A percentile compares a stretch with the other conserved stretches of the same genome.
Conservation (phyloP, 2,329 filamentous ascomycete species). For the Cladosporium sp. region DNA sequence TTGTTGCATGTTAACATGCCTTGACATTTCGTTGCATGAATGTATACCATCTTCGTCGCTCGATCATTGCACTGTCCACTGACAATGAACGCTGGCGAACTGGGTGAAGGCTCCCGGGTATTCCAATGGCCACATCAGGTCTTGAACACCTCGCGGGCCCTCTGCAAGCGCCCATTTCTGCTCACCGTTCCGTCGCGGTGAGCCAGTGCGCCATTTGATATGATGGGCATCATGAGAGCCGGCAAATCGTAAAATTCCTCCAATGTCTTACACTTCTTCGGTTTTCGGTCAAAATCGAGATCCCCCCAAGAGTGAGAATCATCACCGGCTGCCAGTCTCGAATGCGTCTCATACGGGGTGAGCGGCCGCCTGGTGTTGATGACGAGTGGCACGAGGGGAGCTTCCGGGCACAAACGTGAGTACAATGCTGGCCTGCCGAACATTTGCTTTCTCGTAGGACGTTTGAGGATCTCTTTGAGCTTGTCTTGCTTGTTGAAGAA, state of each 20-base stretch:
- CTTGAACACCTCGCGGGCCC: slow-evolving; percentile 16
- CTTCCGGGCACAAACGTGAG: slow-evolving; percentile 3
- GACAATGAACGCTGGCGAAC: background rate
- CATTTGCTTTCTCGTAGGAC: slow-evolving; percentile 35
- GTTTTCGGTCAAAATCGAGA: background rate
- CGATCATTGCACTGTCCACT: background rate
- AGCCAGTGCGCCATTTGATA: slow-evolving; percentile 22
- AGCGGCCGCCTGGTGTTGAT: background rate
- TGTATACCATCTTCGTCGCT: background rate
- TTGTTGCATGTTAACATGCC: background rate
- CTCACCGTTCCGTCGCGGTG: slow-evolving; percentile 17
- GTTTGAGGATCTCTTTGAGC: slow-evolving; percentile 50
- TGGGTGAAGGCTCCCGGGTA: background rate
- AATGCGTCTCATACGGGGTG: background rate
- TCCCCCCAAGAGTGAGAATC: slow-evolving; percentile 17
- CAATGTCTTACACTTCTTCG: slow-evolving; percentile 13
- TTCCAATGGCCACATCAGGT: slow-evolving; percentile 5
- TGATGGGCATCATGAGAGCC: slow-evolving; percentile 17
- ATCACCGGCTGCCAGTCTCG: slow-evolving; percentile 13
- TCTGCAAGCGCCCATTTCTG: slow-evolving; percentile 15
- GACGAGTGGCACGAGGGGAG: background rate
- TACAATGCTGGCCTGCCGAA: slow-evolving; percentile 20
- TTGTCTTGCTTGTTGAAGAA: slow-evolving; percentile 46
- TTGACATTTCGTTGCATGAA: background rate
- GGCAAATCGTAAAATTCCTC: slow-evolving; percentile 24